Base-by-base conservation (phyloP, 495 filamentous ascomycete genomes). In the Hyphodiscus hymeniophilus region DNA sequence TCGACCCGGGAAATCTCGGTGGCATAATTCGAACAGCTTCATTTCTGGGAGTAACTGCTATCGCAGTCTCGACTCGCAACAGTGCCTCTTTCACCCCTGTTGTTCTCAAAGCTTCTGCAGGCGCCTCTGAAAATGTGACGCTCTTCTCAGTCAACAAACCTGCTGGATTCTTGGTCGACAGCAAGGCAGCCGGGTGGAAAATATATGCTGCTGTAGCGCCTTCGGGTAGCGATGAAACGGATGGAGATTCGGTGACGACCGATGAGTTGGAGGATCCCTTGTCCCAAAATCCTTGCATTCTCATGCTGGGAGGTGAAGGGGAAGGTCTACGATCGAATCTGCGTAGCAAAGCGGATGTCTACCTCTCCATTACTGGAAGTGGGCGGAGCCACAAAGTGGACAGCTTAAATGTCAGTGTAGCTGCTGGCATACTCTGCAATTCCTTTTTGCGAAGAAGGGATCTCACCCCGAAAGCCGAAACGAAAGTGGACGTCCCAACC, bases 1-100 rank as follows among this genome's bases (percentile, higher is more conserved):
- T 85, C 7, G 91, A 98, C 63, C 80, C 87, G 2, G 89, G 87
- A 1, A 98, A 98, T 61, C 68, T 96, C 2, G 92, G 92, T 22
- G 84, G 82, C 2, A 94, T 96, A 47, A 70, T 96, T 26, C 84
- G 92, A 17, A 82, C 86, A 17, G 85, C 87, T 3, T 81, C 84
- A 56, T 98, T 87, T 63, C 75, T 95, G 3, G 92, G 92, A 31
- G 82, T 85, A 12, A 81, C 87, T 48, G 87, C 84, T 6, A 66
- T 94, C 36, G 73, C 75, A 7, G 77, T 87, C 47, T 81, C 85
- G 5, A 74, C 74, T 23, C 70, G 72, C 36, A 75, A 76, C 57
- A 85, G 82, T 10, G 86, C 89, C 0, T 73, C 80, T 1, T 63
- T 96, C 33, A 84, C 81, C 22, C 69, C 87, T 1, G 75, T 87